These are phyloP conservation scores for Trametes pubescens DNA, from an alignment of 1,284 basidiomycete genomes.

Conservation along the genomic window DNA sequence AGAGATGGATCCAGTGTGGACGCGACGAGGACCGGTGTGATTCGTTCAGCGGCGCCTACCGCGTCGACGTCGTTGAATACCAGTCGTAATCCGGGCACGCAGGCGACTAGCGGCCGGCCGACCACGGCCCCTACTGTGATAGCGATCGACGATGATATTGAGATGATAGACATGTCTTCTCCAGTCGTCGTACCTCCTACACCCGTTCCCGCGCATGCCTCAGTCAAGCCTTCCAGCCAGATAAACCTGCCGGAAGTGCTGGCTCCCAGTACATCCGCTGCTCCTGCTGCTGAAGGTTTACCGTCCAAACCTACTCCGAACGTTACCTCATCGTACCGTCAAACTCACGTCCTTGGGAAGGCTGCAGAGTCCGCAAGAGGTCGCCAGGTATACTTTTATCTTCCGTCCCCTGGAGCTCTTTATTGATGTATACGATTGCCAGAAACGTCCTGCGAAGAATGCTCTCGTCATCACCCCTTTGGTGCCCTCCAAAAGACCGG, in stretches of 20 bases:
- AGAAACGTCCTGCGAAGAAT: background rate
- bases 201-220: background rate
- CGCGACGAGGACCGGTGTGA: background rate
- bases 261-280: background rate
- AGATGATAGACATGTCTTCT: background rate
- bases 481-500: background rate
- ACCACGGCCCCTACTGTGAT: background rate
- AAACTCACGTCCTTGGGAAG: background rate
- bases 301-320: background rate
- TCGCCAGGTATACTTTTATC: background rate
- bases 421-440: background rate
- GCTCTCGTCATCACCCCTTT: conserved; percentile 5
- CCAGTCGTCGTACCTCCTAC: background rate
- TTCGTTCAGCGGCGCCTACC: background rate
- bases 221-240: background rate
- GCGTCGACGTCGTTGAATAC: background rate
- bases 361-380: background rate
- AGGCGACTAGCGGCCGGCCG: background rate
- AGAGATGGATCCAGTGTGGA: background rate
- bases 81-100: background rate
- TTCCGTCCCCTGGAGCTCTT: background rate
- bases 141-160: conserved; percentile 8
- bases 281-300: background rate
- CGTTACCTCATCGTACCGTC: background rate
- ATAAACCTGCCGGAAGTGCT: background rate